Evolutionary conservation across 1,284 basidiomycete genomes (phyloP), one percentile per base, ranked within the genome.

Genomic region (Austroboletus novae-zelandiae): DNA sequence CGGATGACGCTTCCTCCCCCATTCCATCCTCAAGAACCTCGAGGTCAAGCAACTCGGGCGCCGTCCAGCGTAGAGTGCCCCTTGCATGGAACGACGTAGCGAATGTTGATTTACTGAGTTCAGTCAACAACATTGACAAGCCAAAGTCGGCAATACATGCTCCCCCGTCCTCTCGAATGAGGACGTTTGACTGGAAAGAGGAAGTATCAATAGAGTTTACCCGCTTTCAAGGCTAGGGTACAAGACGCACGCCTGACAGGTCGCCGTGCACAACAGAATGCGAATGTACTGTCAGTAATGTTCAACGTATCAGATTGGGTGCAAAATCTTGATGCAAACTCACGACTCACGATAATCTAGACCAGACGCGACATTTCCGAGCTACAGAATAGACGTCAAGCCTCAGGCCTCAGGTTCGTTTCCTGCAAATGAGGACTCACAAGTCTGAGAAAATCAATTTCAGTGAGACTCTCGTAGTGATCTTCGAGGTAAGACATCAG

Each of bases 191-290:
- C 58, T 60, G 23, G 18, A 14, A 10, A 15, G n/a, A 56, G 45
- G 14, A 57, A 10, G 13, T 9, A 5, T 9, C 23, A 11, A 20
- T 15, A 9, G 9, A 20, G 7, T 48, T 14, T 44, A 11, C 9
- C 13, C 35, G 14, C 15, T 9, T 3, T 2, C 1, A 13, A 14
- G 23, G 14, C 5, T 4, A 9, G 13, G 1, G 13, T 8, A 31
- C n/a, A 20, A 25, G n/a, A 43, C 61, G 20, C 48, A 64, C 64
- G 8, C 62, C 60, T 1, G 62, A 61, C 15, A 62, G 48, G 30
- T 57, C 56, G 4, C 56, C 56, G 11, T 58, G 56, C 4, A 58
- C 40, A 29, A 57, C 30, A 20, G 51, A 61, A 25, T 41, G 20
- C 1, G 63, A 61, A 29, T 66, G 61, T 27, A 62, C 61, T 66